phyloP scores from a whole-genome alignment of 257 asterid species.

The Fraxinus anomala region DNA sequence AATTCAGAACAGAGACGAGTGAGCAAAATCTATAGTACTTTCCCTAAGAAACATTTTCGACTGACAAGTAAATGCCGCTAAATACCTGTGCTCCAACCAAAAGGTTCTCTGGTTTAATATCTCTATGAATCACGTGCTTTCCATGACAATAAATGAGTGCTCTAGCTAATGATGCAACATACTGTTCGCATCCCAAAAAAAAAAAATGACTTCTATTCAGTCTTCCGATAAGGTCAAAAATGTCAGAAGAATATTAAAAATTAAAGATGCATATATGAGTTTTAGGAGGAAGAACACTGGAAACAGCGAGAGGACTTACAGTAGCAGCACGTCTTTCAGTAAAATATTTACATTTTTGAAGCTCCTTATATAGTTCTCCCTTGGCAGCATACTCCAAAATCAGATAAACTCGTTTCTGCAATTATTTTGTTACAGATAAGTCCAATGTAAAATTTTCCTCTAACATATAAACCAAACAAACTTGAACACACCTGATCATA shows the following conservation, averaged over 20 bases:
- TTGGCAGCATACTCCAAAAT: slow-evolving; percentile 57
- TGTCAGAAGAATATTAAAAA: neutral
- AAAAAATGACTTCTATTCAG: neutral
- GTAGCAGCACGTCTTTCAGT: slow-evolving; percentile 57
- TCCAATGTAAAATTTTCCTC: slow-evolving; percentile 8
- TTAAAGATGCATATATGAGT: neutral
- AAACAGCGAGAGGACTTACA: slow-evolving; percentile 30
- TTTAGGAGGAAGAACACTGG: neutral
- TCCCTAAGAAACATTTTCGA: neutral
- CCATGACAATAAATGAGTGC: slow-evolving; percentile 97
- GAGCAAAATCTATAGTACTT: slow-evolving; percentile 22
- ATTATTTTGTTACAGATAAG: slow-evolving; percentile 17
- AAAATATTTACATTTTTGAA: slow-evolving; percentile 58
- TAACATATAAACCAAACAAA: slow-evolving; percentile 10
- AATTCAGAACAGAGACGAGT: slow-evolving; percentile 23
- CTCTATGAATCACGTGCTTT: slow-evolving; percentile 95
- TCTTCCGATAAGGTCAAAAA: neutral
- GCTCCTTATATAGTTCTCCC: slow-evolving; percentile 58
- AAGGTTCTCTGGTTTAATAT: slow-evolving; percentile 96
- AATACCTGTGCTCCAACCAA: slow-evolving; percentile 89
- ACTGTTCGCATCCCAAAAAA: slow-evolving; percentile 45
- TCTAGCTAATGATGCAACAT: slow-evolving; percentile 90
- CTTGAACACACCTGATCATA: slow-evolving; percentile 67
- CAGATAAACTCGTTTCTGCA: slow-evolving; percentile 91
- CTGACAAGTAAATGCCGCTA: neutral